Evolutionary conservation across 1,284 basidiomycete species (phyloP).

Genomic region (Trametes sp.): DNA sequence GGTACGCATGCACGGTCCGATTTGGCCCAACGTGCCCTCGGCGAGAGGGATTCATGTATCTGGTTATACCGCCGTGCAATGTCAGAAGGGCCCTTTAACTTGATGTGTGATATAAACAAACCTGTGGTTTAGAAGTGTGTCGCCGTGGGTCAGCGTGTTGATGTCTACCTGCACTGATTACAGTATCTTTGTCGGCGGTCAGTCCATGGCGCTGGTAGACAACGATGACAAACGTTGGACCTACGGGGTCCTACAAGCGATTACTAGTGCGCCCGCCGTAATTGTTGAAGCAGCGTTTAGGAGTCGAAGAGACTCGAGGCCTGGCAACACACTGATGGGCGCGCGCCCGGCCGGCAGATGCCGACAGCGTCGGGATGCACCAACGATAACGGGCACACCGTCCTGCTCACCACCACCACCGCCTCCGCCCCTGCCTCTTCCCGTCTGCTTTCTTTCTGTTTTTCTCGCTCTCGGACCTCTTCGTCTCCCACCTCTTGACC

Average conservation of each 20-base stretch:
- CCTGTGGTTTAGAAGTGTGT: too few species aligned
- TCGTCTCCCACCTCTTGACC: constrained; percentile 16
- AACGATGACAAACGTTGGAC: not conserved
- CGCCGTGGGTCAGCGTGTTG: too few species aligned
- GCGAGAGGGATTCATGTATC: too few species aligned
- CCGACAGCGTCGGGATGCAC: constrained; percentile 11
- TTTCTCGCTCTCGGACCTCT: constrained; percentile 36
- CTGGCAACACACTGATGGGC: not conserved
- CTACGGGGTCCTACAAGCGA: not conserved
- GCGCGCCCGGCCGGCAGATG: constrained; percentile 14
- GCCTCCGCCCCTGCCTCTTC: constrained; percentile 34
- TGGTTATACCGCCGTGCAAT: too few species aligned
- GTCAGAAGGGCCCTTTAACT: too few species aligned
- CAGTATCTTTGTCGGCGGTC: not conserved
- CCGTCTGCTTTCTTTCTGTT: constrained; percentile 47
- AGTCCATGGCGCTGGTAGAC: not conserved
- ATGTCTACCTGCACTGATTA: not conserved
- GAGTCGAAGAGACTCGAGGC: not conserved
- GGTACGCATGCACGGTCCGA: too few species aligned
- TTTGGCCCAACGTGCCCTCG: too few species aligned
- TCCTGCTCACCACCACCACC: constrained; percentile 15
- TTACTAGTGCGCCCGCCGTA: not conserved
- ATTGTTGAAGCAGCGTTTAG: not conserved
- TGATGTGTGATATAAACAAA: too few species aligned
- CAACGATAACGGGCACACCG: constrained; percentile 17